Conservation (phyloP, 2,329 filamentous ascomycete genomes). For the Arachnomyces sp. region DNA sequence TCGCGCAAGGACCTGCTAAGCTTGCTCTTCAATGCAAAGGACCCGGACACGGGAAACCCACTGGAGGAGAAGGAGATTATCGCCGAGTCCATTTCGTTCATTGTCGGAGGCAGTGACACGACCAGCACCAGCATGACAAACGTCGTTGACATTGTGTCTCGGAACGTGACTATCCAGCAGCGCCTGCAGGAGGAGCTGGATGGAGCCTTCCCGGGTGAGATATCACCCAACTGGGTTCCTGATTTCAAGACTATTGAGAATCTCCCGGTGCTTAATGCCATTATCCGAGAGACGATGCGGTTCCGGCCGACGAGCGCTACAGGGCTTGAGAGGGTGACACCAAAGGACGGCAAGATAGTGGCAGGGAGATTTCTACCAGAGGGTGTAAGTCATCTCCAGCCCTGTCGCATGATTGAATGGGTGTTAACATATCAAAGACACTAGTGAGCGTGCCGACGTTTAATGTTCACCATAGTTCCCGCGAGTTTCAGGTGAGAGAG, state of each 20-base stretch:
- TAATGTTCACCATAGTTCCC: too few relatives aligned
- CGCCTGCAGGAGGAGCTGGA: conserved; percentile 6
- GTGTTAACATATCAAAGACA: too few relatives aligned
- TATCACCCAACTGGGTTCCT: conserved; percentile 4
- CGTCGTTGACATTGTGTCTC: conserved; percentile 7
- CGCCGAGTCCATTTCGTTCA: conserved; percentile 10
- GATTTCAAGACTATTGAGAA: conserved; percentile 3
- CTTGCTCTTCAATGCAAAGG: conserved; percentile 2
- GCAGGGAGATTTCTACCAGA: too few relatives aligned
- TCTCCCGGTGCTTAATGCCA: conserved; percentile 7
- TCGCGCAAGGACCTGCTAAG: too few relatives aligned
- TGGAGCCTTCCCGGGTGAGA: too few relatives aligned
- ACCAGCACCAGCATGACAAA: conserved; percentile 10
- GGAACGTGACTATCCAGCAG: conserved; percentile 1
- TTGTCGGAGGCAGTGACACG: conserved; percentile 10
- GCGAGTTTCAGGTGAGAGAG: too few relatives aligned
- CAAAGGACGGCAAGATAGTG: too few relatives aligned
- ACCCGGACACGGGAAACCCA: conserved; percentile 5
- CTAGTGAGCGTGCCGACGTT: too few relatives aligned
- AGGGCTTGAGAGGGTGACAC: conserved; percentile 8
- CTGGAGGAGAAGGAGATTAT: conserved; percentile 8
- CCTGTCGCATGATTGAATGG: too few relatives aligned
- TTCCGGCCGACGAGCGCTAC: conserved; percentile 8
- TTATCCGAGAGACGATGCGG: conserved; percentile 8
- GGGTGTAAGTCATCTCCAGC: too few relatives aligned